These are phyloP conservation scores for Penicillium chermesinum DNA, from an alignment of 495 filamentous ascomycete genomes.

Conservation along the genomic window DNA sequence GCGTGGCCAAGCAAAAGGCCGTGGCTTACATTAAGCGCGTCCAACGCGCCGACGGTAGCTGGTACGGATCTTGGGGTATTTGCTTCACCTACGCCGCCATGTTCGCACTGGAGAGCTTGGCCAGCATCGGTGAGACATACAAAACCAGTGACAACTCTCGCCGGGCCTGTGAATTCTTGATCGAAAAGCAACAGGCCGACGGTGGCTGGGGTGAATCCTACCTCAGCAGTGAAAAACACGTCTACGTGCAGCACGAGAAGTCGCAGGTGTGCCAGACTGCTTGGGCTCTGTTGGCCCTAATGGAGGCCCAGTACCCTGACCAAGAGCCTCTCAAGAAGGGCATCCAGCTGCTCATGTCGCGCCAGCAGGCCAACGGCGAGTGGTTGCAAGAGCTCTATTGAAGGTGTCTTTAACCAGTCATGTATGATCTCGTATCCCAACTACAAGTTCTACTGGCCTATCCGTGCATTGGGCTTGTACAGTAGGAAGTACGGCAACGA, in stretches of 20 bases:
- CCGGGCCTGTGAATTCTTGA: conserved; percentile 76
- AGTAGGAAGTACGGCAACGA: conserved; percentile 68
- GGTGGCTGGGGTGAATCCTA: conserved; percentile 98
- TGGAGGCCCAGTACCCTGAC: conserved; percentile 82
- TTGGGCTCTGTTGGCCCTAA: conserved; percentile 79
- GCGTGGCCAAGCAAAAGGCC: conserved; percentile 60
- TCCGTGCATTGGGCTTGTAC: conserved; percentile 89
- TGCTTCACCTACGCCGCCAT: conserved; percentile 95
- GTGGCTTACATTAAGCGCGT: conserved; percentile 73
- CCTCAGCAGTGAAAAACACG: conserved; percentile 57
- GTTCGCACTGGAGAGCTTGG: conserved; percentile 87
- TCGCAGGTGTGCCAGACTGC: conserved; percentile 90
- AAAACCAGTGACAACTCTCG: conserved; percentile 63
- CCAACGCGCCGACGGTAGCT: conserved; percentile 79
- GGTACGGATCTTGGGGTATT: conserved; percentile 97
- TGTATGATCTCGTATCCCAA: conserved; percentile 99
- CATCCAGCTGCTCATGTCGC: conserved; percentile 74
- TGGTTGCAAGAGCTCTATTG: conserved; percentile 94
- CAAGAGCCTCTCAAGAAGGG: conserved; percentile 65
- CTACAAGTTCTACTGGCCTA: conserved; percentile 95
- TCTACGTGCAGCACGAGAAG: conserved; percentile 57
- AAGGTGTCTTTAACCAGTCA: conserved; percentile 98
- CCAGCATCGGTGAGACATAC: conserved; percentile 76
- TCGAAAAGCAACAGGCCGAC: conserved; percentile 76
- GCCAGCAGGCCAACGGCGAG: conserved; percentile 84